Evolutionary conservation across 2,329 filamentous ascomycete species (phyloP), one percentile per base, ranked within the genome.

Genomic region (Hypoxylon sp.): DNA sequence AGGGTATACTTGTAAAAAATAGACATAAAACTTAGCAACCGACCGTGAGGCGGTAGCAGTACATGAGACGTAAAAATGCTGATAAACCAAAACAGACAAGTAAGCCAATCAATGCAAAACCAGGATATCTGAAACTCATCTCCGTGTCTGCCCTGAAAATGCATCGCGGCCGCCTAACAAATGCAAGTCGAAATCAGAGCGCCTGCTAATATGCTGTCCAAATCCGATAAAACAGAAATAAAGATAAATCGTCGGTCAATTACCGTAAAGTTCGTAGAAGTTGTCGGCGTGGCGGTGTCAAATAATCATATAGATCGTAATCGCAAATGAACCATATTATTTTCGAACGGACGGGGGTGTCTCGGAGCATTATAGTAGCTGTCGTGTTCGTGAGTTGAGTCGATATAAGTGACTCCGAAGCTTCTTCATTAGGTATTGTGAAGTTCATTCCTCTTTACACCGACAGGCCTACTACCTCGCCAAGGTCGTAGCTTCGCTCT

Each of bases 1-100:
- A 71, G 68, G 68, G 65, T 71, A 71, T 71, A 62, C 55, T 68
- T 60, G 41, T 64, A 70, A 65, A 70, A 25, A 64, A 67, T 51
- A 67, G 30, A 69, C 63, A 69, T 63, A 57, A 68, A 68, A 70
- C 62, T 58, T 3, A 28, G 34, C 38, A 55, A 51, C 57, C 63
- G 36, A 52, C 34, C 21, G 43, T 30, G 34, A 59, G 56, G 34
- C 56, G 38, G 52, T 23, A 41, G 51, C 34, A 48, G 41, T 14
- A 51, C 19, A 57, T 30, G 32, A 58, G 43, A 63, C 57, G n/a
- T 36, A 19, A 51, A 51, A 62, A 67, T 63, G 58, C 55, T 66
- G 45, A 32, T 48, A 45, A 59, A 56, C 38, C 57, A 63, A 67
- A 43, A 64, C 3, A 64, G 43, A 60, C 28, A 56, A 34, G 43